Conservation (phyloP, 352 stramenopile genomes). For the Phytophthora ohioensis region DNA sequence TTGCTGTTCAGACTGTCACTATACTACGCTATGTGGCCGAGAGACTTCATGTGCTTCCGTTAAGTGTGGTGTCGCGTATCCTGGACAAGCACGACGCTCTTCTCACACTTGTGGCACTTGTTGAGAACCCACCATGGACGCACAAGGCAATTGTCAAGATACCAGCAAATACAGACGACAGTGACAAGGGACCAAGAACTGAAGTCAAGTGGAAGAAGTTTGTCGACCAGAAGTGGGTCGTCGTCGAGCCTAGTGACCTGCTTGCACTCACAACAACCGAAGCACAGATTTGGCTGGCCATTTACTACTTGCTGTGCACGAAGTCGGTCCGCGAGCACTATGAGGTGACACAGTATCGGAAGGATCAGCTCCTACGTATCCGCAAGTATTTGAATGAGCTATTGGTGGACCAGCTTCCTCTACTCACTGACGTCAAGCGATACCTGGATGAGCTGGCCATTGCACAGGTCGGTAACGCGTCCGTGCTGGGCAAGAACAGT, state of each 20-base stretch:
- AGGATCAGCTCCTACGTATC: constrained; percentile 92
- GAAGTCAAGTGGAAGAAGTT: constrained; percentile 93
- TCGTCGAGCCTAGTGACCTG: constrained; percentile 88
- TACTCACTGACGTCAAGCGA: constrained; percentile 93
- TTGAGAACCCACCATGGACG: constrained; percentile 98
- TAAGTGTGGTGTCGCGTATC: constrained; percentile 91
- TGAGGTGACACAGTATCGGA: constrained; percentile 95
- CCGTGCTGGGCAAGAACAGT: constrained; percentile 45
- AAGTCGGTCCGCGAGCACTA: constrained; percentile 94
- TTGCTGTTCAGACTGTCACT: constrained; percentile 88
- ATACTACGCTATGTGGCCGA: constrained; percentile 93
- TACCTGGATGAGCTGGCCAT: constrained; percentile 97
- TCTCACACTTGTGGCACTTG: constrained; percentile 90
- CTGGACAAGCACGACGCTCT: constrained; percentile 97
- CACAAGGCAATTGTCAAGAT: constrained; percentile 59
- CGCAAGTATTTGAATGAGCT: constrained; percentile 96
- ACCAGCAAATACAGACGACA: constrained; percentile 5
- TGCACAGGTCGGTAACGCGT: constrained; percentile 73
- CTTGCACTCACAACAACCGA: constrained; percentile 94
- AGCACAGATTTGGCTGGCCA: constrained; percentile 94
- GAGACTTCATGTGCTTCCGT: constrained; percentile 84
- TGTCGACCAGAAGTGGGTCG: constrained; percentile 92
- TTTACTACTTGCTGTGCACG: constrained; percentile 95
- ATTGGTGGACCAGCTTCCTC: constrained; percentile 94
- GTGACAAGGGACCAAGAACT: constrained; percentile 28